phyloP scores from a whole-genome alignment of 192 early-diverging fungal species.

The Globomyces pollinis-pini region DNA sequence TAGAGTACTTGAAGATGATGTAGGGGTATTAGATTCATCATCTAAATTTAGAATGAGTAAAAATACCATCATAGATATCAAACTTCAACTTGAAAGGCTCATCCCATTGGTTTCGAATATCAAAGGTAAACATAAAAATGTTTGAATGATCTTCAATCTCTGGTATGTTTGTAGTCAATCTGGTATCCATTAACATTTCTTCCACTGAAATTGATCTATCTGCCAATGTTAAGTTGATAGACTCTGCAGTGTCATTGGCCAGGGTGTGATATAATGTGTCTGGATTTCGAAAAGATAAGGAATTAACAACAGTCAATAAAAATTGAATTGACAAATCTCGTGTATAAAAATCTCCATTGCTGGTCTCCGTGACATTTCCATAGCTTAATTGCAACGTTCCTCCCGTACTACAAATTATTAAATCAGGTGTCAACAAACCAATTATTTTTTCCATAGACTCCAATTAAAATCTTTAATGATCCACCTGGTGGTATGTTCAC shows the following conservation, averaged over 20 bases:
- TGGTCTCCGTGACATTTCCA: conserved; percentile 34
- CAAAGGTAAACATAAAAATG: conserved; percentile 66
- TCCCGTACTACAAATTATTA: conserved; percentile 37
- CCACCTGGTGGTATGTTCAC: conserved; percentile 47
- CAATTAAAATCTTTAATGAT: conserved; percentile 41
- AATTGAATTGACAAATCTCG: conserved; percentile 61
- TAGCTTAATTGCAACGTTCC: conserved; percentile 67
- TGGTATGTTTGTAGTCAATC: background rate
- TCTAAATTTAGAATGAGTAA: too few relatives aligned
- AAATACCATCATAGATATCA: conserved; percentile 63
- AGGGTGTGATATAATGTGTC: conserved; percentile 53
- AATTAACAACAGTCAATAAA: conserved; percentile 58
- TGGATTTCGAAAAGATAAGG: conserved; percentile 54
- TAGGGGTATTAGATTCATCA: background rate
- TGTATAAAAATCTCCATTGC: conserved; percentile 44
- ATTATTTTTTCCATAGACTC: conserved; percentile 62
- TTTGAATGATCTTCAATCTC: conserved; percentile 18
- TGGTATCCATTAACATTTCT: conserved; percentile 39
- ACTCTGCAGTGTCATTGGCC: background rate
- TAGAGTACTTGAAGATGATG: conserved; percentile 19
- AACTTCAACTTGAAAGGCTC: conserved; percentile 66
- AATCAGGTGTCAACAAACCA: background rate
- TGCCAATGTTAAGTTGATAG: conserved; percentile 2
- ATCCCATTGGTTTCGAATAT: conserved; percentile 67
- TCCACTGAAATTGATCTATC: conserved; percentile 29